phyloP scores from a whole-genome alignment of 345 rosid species.

The Anacardium occidentale region DNA sequence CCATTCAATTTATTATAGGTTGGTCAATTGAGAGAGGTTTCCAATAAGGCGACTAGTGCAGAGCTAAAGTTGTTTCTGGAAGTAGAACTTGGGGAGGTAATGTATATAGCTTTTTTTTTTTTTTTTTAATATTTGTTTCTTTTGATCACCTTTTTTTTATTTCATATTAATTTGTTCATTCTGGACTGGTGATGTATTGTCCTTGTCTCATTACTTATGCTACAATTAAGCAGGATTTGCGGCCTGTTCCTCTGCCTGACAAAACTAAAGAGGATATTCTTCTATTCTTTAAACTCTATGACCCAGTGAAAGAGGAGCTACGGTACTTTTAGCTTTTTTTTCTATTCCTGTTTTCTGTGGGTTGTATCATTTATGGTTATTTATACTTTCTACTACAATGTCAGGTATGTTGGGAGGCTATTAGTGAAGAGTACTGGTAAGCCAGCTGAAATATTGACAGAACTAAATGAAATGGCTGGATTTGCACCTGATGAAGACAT shows the following conservation, averaged over 20 bases:
- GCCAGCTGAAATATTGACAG: slow-evolving; percentile 68
- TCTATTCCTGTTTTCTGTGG: slow-evolving; percentile 9
- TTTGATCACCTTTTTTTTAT: neutral
- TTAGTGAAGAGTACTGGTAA: slow-evolving; percentile 75
- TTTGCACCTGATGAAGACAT: slow-evolving; percentile 83
- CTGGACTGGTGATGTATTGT: neutral
- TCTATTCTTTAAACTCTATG: slow-evolving; percentile 88
- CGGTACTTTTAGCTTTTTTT: slow-evolving; percentile 43
- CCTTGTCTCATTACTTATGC: slow-evolving; percentile 9
- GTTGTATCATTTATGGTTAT: neutral
- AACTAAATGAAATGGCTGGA: slow-evolving; percentile 87
- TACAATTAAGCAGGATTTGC: slow-evolving; percentile 56
- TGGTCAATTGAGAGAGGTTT: slow-evolving; percentile 87
- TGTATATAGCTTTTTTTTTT: slow-evolving; percentile 7
- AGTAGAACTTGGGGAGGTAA: slow-evolving; percentile 72
- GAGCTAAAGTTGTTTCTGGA: slow-evolving; percentile 90
- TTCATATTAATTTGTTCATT: slow-evolving; percentile 5
- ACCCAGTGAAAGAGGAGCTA: slow-evolving; percentile 67
- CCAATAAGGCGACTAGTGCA: slow-evolving; percentile 77
- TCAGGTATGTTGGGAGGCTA: slow-evolving; percentile 80
- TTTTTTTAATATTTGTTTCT: slow-evolving; percentile 10
- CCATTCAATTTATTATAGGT: slow-evolving; percentile 46
- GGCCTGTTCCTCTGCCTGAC: slow-evolving; percentile 60
- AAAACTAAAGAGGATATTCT: slow-evolving; percentile 85
- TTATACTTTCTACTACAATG: slow-evolving; percentile 13